Percentiles rank a stretch among this genome's conserved stretches.
These are phyloP conservation scores for Sequoia sempervirens DNA, from an alignment of 75 land plant species.

Conservation along the genomic window DNA sequence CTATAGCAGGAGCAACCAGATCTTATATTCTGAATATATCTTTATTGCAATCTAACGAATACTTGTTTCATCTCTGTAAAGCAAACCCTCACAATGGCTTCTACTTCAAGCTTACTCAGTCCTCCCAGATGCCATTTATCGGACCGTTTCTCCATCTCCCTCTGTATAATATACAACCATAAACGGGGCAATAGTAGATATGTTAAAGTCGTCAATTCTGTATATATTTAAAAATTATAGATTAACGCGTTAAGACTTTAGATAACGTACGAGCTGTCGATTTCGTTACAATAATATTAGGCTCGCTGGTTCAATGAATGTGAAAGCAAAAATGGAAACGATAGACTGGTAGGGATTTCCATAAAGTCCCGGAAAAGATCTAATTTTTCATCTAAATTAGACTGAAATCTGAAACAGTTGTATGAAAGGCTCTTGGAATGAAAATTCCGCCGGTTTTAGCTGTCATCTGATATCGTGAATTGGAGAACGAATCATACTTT, in stretches of 20 bases:
- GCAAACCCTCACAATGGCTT: background rate
- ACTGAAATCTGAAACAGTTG: background rate
- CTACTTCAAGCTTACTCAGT: background rate
- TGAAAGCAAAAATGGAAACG: background rate
- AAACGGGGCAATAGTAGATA: too few relatives aligned
- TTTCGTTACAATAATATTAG: background rate
- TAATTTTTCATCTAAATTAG: background rate
- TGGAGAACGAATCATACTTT: background rate
- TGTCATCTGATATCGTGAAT: background rate
- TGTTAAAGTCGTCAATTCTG: too few relatives aligned
- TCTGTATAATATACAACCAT: too few relatives aligned
- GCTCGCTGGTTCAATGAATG: background rate
- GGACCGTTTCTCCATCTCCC: too few relatives aligned
- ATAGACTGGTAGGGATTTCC: too few relatives aligned
- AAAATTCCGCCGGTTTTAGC: background rate
- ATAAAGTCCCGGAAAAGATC: background rate
- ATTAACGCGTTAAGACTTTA: background rate
- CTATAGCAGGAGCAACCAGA: background rate
- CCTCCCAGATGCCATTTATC: background rate
- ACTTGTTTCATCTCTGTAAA: background rate
- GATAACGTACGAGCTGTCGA: background rate
- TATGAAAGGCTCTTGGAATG: background rate
- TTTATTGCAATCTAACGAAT: background rate
- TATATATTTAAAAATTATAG: too few relatives aligned
- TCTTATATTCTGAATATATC: background rate